Evolutionary conservation across 805 yeast species (phyloP), one percentile per base, ranked within the genome.

Genomic region (Wickerhamiella galacta): DNA sequence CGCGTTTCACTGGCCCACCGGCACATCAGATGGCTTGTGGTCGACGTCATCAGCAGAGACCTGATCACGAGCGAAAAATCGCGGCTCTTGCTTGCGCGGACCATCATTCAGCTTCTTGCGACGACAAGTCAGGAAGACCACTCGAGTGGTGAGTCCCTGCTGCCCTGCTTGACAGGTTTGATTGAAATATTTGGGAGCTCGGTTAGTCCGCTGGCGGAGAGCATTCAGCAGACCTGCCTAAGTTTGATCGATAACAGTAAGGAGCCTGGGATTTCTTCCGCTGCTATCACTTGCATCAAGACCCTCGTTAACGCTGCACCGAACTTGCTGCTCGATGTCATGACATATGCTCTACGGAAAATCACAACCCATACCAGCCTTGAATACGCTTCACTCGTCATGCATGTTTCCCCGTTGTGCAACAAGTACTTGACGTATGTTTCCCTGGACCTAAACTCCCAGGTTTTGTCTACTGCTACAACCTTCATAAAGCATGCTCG

Each of bases 141-240:
- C 12, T 23, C 16, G 22, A 29, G 11, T 7, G 17, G 16, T 4
- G 28, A 25, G 9, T 33, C 34, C 15, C 27, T 34, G 8, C 26
- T 46, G 16, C 31, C 40, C 3, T 39, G 47, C 16, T 26, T 46
- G 8, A 27, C 33, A 4, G 37, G 32, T 15, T 20, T 32, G 9
- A 20, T 41, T 8, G 23, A 17, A 3, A 4, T 32, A 4, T 33
- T 38, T 11, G 49, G 45, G 11, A 33, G 34, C 22, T 38, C 47
- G 2, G 31, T 43, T 7, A 39, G 37, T 12, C 39, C 44, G 0
- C 33, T 43, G 1, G 39, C 47, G 2, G 37, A 32, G 12, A 32
- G 43, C 1, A 31, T 46, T 4, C 44, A 45, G 19, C 45, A 43
- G 17, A 41, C 42, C 3, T 33, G 34, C 3, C 28, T 44, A 5